phyloP scores from a whole-genome alignment of 331 rosid species.

The Cucumis variabilis region DNA sequence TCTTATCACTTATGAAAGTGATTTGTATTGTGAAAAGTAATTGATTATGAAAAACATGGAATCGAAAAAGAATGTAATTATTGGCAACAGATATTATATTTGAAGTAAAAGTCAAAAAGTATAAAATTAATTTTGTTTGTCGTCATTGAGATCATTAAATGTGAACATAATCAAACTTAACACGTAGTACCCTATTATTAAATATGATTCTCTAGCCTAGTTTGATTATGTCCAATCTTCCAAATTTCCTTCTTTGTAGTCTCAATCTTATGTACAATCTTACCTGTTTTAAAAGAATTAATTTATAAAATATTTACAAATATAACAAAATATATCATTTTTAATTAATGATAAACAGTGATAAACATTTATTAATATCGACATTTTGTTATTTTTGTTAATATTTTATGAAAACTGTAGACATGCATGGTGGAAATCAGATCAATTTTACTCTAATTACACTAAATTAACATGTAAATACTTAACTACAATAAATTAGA shows the following conservation, averaged over 20 bases:
- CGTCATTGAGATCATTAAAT: slow-evolving; percentile 16
- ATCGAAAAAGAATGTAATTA: neutral
- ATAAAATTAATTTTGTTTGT: slow-evolving; percentile 16
- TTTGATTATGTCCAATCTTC: neutral
- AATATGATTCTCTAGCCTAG: slow-evolving; percentile 1
- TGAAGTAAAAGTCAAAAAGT: neutral
- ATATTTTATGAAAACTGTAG: too few relatives aligned
- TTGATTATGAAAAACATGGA: neutral
- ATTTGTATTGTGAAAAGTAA: slow-evolving; percentile 4
- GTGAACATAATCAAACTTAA: slow-evolving; percentile 18
- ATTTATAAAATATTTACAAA: too few relatives aligned
- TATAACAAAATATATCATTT: too few relatives aligned
- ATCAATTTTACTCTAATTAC: too few relatives aligned
- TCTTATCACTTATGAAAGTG: neutral
- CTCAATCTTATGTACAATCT: neutral
- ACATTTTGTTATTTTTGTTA: too few relatives aligned
- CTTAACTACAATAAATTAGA: too few relatives aligned
- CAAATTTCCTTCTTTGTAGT: neutral
- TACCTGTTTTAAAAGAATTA: too few relatives aligned
- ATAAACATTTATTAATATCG: too few relatives aligned
- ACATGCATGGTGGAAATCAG: too few relatives aligned
- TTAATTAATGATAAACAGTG: too few relatives aligned
- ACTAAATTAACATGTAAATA: too few relatives aligned
- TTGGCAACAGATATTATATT: too few relatives aligned
- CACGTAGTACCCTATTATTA: neutral